Evolutionary conservation across 1,284 basidiomycete species (phyloP), one percentile per base, ranked within the genome.

Genomic region (Golubevia sp.): DNA sequence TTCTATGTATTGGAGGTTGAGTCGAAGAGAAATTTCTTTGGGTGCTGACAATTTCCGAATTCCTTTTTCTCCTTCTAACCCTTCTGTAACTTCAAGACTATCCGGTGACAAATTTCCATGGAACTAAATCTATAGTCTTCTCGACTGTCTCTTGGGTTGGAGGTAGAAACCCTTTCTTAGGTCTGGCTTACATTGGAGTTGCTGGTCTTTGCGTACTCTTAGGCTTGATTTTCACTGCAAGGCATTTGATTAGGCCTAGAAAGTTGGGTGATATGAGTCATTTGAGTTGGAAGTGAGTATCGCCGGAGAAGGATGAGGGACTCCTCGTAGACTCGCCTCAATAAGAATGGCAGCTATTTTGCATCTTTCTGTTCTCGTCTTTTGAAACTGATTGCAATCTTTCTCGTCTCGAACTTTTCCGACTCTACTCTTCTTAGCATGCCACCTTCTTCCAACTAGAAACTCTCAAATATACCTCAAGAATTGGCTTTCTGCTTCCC

Each of bases 131-230:
- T 0, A 88, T 99, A 63, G 94, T 99, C 27, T 92, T 99, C 71
- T 94, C 93, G 55, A 99, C 96, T 0, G 93, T 96, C 2, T 93
- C 94, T 0, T 99, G 96, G 94, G 93, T 97, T 76, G 97, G 97
- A 21, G 97, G 97, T 26, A 94, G 96, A 86, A 96, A 96, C 77
- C 90, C 94, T 0, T 98, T 99, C 90, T 87, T 99, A 24, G 97
- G 97, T 6, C 94, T 94, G 90, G 92, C 94, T 2, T 99, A 98
- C 82, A 91, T 99, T 59, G 94, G 90, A 20, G 90, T 94, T 0
- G 91, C 94, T 0, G 90, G 88, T 8, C 86, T 98, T 20, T 97
- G 97, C 79, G 90, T 98, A 27, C 85, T 93, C 11, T 88, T 99
- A 34, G 95, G 93, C 3, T 84, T 97, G 58, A 87, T 90, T 11